Base-by-base conservation (phyloP, 306 rosid genomes). In the Ormosia emarginata region DNA sequence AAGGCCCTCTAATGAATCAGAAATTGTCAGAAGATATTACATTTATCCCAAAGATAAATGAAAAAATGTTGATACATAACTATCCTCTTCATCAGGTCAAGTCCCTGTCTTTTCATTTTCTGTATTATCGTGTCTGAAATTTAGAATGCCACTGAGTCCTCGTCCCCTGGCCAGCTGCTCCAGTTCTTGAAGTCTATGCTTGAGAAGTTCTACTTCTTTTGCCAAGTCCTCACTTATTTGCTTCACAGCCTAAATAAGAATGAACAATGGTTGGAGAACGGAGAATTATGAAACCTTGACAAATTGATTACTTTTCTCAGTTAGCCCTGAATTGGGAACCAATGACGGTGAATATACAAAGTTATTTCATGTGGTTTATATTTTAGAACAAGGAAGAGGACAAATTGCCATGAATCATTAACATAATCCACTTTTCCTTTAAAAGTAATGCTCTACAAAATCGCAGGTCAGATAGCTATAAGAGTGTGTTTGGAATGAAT, bases 141-240 rank as follows among this genome's bases (percentile, higher is more conserved):
- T 85, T 77, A 95, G 81, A 69, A 93, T 74, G 44, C 94, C 92
- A 61, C 90, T 33, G 15, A 95, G 91, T 59, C 99, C 99, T 83
- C 84, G 81, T 83, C 86, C 93, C 90, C 86, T 85, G 17, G 95
- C 89, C 30, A 90, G 84, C 81, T 85, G 87, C 82, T 93, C 99
- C 74, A 95, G 69, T 86, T 91, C 99, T 85, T 83, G 90, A 72
- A 93, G 77, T 86, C 85, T 91, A 8, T 72, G 83, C 83, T 71
- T 89, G 17, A 92, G 89, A 71, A 74, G 86, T 82, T 92, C 96
- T 56, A 93, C 47, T 75, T 92, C 93, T 86, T 82, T 78, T 5
- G 86, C 79, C 84, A 95, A 82, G 9, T 76, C 85, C 17, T 92
- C 98, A 55, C 84, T 93, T 77, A 84, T 85, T 70, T 86, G 87